phyloP scores from a whole-genome alignment of 2,329 filamentous ascomycete species.

The Sclerotinia spermophila region DNA sequence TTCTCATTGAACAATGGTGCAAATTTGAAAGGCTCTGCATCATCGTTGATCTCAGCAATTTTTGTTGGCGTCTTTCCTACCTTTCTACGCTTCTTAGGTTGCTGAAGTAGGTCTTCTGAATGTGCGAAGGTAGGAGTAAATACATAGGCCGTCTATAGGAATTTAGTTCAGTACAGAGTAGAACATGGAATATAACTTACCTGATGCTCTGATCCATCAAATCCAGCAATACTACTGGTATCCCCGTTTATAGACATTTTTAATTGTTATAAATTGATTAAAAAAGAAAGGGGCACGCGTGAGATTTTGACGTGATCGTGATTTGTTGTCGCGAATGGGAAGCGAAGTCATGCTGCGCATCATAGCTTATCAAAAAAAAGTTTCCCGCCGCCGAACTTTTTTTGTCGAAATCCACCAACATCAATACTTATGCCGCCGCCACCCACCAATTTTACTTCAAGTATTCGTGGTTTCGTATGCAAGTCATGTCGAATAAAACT shows the following conservation, averaged over 20 bases:
- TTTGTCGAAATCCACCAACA: conserved; percentile 18
- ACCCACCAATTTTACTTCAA: conserved; percentile 30
- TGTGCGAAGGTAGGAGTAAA: conserved; percentile 32
- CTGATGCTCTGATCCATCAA: conserved; percentile 37
- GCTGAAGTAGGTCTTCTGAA: conserved; percentile 26
- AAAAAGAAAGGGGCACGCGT: conserved; percentile 11
- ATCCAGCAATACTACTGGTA: conserved; percentile 28
- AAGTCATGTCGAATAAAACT: conserved; percentile 36
- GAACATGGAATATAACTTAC: conserved; percentile 23
- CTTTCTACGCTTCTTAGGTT: conserved; percentile 39
- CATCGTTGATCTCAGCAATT: not conserved
- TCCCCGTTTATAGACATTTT: conserved; percentile 36
- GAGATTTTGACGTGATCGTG: conserved; percentile 21
- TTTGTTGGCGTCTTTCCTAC: conserved; percentile 29
- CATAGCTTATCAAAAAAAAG: conserved; percentile 23
- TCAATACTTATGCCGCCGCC: conserved; percentile 35
- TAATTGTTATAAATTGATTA: not conserved
- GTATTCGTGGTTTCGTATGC: conserved; percentile 35
- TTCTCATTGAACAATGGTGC: conserved; percentile 52
- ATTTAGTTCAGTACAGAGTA: conserved; percentile 9
- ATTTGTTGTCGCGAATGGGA: conserved; percentile 12
- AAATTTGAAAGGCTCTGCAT: conserved; percentile 39
- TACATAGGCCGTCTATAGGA: conserved; percentile 39
- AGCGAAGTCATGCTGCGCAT: conserved; percentile 21
- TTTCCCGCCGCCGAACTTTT: conserved; percentile 20